These are phyloP conservation scores for Morella rubra DNA, from an alignment of 306 rosid genomes.

Conservation along the genomic window DNA sequence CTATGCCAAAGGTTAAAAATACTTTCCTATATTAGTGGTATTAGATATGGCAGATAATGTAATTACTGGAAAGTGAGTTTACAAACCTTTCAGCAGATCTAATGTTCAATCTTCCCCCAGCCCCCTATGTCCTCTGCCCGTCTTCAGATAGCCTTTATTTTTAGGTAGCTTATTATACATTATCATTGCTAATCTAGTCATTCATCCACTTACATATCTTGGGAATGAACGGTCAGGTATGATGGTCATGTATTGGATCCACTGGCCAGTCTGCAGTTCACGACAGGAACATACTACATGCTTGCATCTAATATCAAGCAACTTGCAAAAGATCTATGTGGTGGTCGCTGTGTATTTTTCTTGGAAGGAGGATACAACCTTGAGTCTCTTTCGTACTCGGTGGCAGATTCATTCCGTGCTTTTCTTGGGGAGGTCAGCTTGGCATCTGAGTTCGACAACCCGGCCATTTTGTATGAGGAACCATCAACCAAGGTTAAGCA, in stretches of 20 bases:
- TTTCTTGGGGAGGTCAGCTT: constrained; percentile 78
- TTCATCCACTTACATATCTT: constrained; percentile 3
- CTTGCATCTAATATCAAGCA: constrained; percentile 72
- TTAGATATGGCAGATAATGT: not conserved
- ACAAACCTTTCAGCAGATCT: not conserved
- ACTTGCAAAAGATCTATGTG: constrained; percentile 71
- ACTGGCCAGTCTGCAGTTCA: constrained; percentile 72
- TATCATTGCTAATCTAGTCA: constrained; percentile 5
- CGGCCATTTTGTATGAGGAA: constrained; percentile 70
- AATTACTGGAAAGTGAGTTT: constrained; percentile 2
- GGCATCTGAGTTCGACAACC: constrained; percentile 76
- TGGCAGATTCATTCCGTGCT: constrained; percentile 82
- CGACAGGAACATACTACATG: constrained; percentile 91
- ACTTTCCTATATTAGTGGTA: not conserved
- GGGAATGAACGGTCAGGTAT: constrained; percentile 45
- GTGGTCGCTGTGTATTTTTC: constrained; percentile 74
- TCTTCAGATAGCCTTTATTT: no score
- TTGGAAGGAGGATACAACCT: constrained; percentile 97
- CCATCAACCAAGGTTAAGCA: constrained; percentile 62
- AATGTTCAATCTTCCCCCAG: not conserved
- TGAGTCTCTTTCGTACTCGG: constrained; percentile 66
- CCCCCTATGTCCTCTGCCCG: no score
- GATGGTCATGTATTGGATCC: constrained; percentile 94
- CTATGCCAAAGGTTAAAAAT: no score
- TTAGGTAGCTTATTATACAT: not conserved